phyloP scores from a whole-genome alignment of 345 rosid species.

The Aurinia saxatilis region DNA sequence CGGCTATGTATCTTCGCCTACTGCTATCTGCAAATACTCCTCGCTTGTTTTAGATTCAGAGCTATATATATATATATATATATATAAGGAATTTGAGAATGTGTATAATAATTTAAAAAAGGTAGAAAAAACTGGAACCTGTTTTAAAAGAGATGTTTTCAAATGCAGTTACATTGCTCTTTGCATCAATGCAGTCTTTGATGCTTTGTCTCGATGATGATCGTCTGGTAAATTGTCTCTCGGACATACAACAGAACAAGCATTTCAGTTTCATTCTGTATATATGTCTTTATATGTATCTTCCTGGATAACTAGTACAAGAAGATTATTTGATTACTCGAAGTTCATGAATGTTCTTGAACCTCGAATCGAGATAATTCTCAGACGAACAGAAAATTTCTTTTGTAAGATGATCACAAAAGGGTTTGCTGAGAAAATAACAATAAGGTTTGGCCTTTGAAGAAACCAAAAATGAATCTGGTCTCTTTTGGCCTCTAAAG shows the following conservation, averaged over 20 bases:
- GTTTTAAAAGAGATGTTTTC: slow-evolving; percentile 77
- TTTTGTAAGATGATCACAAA: slow-evolving; percentile 10
- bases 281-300: slow-evolving; percentile 19
- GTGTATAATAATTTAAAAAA: neutral
- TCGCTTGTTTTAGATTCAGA: neutral
- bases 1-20: slow-evolving; percentile 57
- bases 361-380: slow-evolving; percentile 19
- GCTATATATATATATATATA: too few relatives aligned
- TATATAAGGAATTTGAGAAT: neutral
- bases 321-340: slow-evolving; percentile 25
- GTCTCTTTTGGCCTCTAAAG: slow-evolving; percentile 35
- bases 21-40: slow-evolving; percentile 48
- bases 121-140: slow-evolving; percentile 30
- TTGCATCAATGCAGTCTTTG: slow-evolving; percentile 47
- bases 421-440: slow-evolving; percentile 20
- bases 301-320: slow-evolving; percentile 23
- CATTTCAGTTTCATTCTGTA: slow-evolving; percentile 14
- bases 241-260: slow-evolving; percentile 61
- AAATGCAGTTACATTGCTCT: slow-evolving; percentile 41
- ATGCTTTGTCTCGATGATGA: slow-evolving; percentile 54
- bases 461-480: slow-evolving; percentile 39
- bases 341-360: slow-evolving; percentile 27
- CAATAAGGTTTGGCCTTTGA: slow-evolving; percentile 25
- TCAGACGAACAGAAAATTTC: slow-evolving; percentile 7
- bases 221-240: slow-evolving; percentile 36